Percentiles rank a stretch among this genome's conserved stretches.
Conservation (phyloP, 352 stramenopile genomes). For the Phytophthora citrophthora region DNA sequence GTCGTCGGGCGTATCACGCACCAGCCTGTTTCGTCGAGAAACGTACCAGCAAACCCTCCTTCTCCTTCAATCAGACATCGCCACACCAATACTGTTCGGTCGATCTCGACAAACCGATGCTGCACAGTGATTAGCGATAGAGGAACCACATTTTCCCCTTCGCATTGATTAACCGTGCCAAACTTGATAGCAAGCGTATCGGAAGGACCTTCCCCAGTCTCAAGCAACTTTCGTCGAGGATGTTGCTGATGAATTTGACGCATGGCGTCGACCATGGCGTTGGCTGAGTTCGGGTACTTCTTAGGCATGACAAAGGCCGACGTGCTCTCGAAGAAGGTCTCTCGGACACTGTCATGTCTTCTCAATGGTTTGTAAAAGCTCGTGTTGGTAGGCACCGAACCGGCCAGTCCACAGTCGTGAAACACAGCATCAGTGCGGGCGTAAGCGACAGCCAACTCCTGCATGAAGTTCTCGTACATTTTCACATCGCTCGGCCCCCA, state of each 20-base stretch:
- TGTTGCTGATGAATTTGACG: slow-evolving; percentile 12
- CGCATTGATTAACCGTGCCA: slow-evolving; percentile 6
- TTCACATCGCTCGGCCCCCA: slow-evolving; percentile 10
- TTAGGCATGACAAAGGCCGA: slow-evolving; percentile 13
- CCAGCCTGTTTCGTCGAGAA: slow-evolving; percentile 20
- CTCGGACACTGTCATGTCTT: slow-evolving; percentile 4
- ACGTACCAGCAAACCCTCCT: slow-evolving; percentile 13
- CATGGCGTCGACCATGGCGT: slow-evolving; percentile 15
- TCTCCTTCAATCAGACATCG: slow-evolving; percentile 15
- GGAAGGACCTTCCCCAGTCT: neutral
- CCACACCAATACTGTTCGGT: slow-evolving; percentile 23
- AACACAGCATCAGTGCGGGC: slow-evolving; percentile 12
- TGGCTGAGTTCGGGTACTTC: slow-evolving; percentile 7
- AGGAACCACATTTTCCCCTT: slow-evolving; percentile 1
- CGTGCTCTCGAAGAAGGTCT: slow-evolving; percentile 17
- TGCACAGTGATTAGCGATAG: slow-evolving; percentile 1
- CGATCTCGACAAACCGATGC: slow-evolving; percentile 11
- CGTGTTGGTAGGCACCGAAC: neutral
- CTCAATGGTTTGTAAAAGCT: slow-evolving; percentile 18
- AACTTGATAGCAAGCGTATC: slow-evolving; percentile 29
- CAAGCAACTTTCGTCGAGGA: neutral
- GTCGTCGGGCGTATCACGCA: slow-evolving; percentile 5
- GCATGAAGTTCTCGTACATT: slow-evolving; percentile 9
- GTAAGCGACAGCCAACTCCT: slow-evolving; percentile 6
- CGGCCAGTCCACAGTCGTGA: slow-evolving; percentile 1